These are phyloP conservation scores for Penicillium sp. DNA, from an alignment of 2,329 filamentous ascomycete species.

Conservation along the genomic window DNA sequence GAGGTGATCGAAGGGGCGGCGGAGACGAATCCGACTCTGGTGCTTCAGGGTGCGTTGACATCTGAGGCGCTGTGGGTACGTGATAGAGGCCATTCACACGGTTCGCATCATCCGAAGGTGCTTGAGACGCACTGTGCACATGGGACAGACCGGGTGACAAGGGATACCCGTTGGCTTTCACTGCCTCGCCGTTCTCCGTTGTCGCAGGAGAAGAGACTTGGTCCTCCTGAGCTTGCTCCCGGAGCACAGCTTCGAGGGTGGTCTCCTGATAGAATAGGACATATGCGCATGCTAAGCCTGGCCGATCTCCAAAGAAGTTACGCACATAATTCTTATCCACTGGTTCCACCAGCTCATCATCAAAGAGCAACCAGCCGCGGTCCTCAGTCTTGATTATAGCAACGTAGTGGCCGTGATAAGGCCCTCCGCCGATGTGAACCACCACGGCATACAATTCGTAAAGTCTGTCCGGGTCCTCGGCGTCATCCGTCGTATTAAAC, in stretches of 20 bases:
- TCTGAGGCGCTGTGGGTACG: slow-evolving; percentile 42
- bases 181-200: slow-evolving; percentile 45
- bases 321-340: slow-evolving; percentile 94
- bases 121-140: slow-evolving; percentile 37
- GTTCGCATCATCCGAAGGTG: slow-evolving; percentile 35
- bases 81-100: slow-evolving; percentile 30
- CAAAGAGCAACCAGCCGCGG: slow-evolving; percentile 90
- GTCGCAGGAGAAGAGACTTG: slow-evolving; percentile 36
- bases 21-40: slow-evolving; percentile 18
- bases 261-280: slow-evolving; percentile 97
- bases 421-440: slow-evolving; percentile 92
- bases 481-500: slow-evolving; percentile 96
- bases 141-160: slow-evolving; percentile 34
- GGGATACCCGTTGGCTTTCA: slow-evolving; percentile 32
- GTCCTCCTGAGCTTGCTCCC: slow-evolving; percentile 79
- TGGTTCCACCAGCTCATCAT: slow-evolving; percentile 97
- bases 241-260: slow-evolving; percentile 60
- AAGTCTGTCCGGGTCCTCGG: slow-evolving; percentile 83
- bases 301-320: slow-evolving; percentile 94
- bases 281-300: slow-evolving; percentile 87
- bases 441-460: slow-evolving; percentile 98
- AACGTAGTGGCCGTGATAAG: slow-evolving; percentile 96
- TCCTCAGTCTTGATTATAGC: slow-evolving; percentile 97
- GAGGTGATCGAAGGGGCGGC: slow-evolving; percentile 14
- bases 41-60: slow-evolving; percentile 44